Conservation (phyloP, 2,329 filamentous ascomycete species). For the Hymenoscyphus fraxineus region DNA sequence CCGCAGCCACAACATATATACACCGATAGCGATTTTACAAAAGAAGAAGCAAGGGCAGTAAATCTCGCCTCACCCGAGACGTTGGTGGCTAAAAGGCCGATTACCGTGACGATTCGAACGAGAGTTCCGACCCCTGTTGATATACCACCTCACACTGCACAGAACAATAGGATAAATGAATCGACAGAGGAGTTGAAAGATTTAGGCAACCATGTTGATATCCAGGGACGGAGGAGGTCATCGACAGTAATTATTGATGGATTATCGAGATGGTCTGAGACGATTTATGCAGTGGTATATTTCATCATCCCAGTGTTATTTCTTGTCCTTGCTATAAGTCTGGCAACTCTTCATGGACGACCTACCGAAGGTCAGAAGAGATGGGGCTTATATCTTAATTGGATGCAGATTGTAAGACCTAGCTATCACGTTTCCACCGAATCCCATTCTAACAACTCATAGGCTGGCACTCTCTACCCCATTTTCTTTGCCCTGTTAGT, state of each 20-base stretch:
- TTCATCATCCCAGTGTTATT: constrained; percentile 9
- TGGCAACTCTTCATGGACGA: constrained; percentile 10
- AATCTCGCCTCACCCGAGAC: not conserved
- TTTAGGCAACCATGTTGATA: constrained; percentile 9
- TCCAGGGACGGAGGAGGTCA: constrained; percentile 3
- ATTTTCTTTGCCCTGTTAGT: constrained; percentile 18
- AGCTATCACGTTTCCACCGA: not conserved
- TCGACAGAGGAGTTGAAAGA: not conserved
- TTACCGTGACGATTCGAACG: constrained; percentile 4
- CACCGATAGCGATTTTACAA: not conserved
- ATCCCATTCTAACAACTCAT: not conserved
- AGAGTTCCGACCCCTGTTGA: not conserved
- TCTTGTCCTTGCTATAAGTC: constrained; percentile 8
- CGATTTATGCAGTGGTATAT: constrained; percentile 6
- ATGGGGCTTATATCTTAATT: constrained; percentile 11
- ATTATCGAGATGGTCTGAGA: constrained; percentile 3
- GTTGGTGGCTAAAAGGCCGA: constrained; percentile 3
- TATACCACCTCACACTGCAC: not conserved
- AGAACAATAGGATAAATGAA: not conserved
- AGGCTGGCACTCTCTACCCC: constrained; percentile 17
- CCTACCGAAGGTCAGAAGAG: constrained; percentile 7
- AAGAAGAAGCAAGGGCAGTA: not conserved
- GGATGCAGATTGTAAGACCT: constrained; percentile 10
- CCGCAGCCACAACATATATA: constrained; percentile 2
- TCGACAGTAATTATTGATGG: not conserved